Base-by-base conservation (phyloP, 192 early-diverging fungal species). In the Umbelopsis isabellina region DNA sequence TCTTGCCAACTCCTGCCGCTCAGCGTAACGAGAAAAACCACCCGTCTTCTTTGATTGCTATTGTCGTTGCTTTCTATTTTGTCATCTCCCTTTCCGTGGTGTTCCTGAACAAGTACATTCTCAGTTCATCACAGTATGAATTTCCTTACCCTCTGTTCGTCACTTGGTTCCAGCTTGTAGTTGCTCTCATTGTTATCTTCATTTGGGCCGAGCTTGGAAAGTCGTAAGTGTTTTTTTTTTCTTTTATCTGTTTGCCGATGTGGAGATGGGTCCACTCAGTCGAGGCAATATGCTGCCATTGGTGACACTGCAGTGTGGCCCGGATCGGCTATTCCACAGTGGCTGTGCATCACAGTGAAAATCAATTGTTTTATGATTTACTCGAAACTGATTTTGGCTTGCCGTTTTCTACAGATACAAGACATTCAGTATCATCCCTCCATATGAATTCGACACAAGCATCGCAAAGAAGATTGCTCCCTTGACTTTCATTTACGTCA, bases 131-230 rank as follows among this genome's bases (percentile, higher is more conserved):
- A 20, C 79, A 84, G 9, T 87, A 75, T 76, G 84, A 88, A 35
- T 90, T 90, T 64, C 86, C 88, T 16, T 90, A 83, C 74, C 86
- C 88, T 49, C 77, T 88, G 20, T 90, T 89, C 66, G 88, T 90
- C 44, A 90, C 88, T 23, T 89, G 88, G 80, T 90, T 78, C 51
- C 88, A 90, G 67, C 73, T 90, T 21, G 61, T 88, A 16, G 88
- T 90, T 15, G 88, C 88, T 1, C 66, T 90, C 18, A 67, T 78
- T 7, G 68, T 90, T 5, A 67, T 90, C 27, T 46, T 90, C 23
- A 65, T 87, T 45, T 88, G 83, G 73, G 87, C 87, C 4, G 75
- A 80, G 18, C 75, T 83, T n/a, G 87, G 88, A 45, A 81, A 82
- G 75, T 71, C 77, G 88, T 90, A 86, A 51, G 44, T 69, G 55